Conservation (phyloP, 1,284 basidiomycete species). For the Papiliotrema laurentii region DNA sequence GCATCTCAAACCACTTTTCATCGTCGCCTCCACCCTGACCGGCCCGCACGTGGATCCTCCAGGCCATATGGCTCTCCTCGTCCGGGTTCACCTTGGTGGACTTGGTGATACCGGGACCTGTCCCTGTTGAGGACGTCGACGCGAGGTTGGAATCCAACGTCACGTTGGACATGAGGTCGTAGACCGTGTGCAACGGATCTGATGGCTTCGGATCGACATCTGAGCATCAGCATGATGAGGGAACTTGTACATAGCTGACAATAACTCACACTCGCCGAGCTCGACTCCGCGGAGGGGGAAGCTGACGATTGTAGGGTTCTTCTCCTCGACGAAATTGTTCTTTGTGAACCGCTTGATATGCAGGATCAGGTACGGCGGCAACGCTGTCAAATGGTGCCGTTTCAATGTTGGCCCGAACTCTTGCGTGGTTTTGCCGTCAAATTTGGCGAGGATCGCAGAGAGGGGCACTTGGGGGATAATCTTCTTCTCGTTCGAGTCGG, state of each 20-base stretch:
- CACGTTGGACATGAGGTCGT: constrained; percentile 94
- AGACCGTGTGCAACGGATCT: constrained; percentile 60
- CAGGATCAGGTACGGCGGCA: constrained; percentile 89
- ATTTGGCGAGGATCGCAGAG: constrained; percentile 87
- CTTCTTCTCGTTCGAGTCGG: constrained; percentile 91
- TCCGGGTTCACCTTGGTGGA: constrained; percentile 13
- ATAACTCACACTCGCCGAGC: constrained; percentile 72
- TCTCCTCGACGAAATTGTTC: constrained; percentile 96
- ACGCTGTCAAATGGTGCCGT: constrained; percentile 78
- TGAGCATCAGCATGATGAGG: constrained; percentile 39
- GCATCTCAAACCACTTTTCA: constrained; percentile 95
- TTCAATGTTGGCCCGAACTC: constrained; percentile 81
- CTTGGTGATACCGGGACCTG: constrained; percentile 28
- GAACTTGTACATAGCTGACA: constrained; percentile 9
- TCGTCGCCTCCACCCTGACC: constrained; percentile 67
- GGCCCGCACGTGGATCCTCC: constrained; percentile 84
- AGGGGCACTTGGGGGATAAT: constrained; percentile 97
- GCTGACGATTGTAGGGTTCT: constrained; percentile 97
- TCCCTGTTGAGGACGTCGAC: constrained; percentile 62
- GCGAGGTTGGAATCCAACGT: constrained; percentile 85
- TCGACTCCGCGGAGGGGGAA: constrained; percentile 91
- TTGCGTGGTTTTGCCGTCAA: constrained; percentile 85
- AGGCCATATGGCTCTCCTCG: constrained; percentile 49
- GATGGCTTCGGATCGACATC: constrained; percentile 68
- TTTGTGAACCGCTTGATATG: constrained; percentile 98